Evolutionary conservation across 129 eudicot genomes (phyloP), one percentile per base, ranked within the genome.

Genomic region (Dittrichia graveolens): DNA sequence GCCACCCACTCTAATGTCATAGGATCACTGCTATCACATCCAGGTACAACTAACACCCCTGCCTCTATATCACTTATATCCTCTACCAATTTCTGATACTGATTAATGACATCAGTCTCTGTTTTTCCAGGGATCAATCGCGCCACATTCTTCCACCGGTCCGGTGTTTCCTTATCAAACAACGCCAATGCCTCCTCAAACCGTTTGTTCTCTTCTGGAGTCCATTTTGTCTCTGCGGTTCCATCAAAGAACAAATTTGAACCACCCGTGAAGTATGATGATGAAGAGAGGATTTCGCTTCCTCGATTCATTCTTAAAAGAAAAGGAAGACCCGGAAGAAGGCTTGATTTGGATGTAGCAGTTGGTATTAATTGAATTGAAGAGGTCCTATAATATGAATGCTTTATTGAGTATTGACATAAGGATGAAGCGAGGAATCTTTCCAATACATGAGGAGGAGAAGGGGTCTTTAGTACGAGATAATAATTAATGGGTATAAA

Each of bases 1-100:
- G 61, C 82, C 50, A 78, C 76, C 96, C 89, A 88, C 59, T 88
- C 97, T 38, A 88, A 39, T 9, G 88, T 68, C 74, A 84, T 73
- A 64, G 80, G 79, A 46, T 73, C 86, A 54, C 37, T 57, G 4
- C 62, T 35, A 3, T 76, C 24, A 16, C 87, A 82, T 5, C 91
- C 87, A 35, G 92, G 92, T 48, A 80, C 59, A 12, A 88, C 88
- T 13, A 83, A 74, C 7, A 80, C 70, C 50, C 96, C 97, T 14
- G 96, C 94, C 65, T 91, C 97, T 24, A 91, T 91, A 75, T 91
- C 93, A 72, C 87, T 67, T 13, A 91, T 83, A 83, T 91, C 97
- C 31, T 86, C 91, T 16, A 69, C 96, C 72, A 91, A 41, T 62
- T 86, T 91, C 35, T 75, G 77, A 44, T 91, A 91, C 75, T 88